Conservation (phyloP, 345 rosid species). For the Carallia pectinifolia region DNA sequence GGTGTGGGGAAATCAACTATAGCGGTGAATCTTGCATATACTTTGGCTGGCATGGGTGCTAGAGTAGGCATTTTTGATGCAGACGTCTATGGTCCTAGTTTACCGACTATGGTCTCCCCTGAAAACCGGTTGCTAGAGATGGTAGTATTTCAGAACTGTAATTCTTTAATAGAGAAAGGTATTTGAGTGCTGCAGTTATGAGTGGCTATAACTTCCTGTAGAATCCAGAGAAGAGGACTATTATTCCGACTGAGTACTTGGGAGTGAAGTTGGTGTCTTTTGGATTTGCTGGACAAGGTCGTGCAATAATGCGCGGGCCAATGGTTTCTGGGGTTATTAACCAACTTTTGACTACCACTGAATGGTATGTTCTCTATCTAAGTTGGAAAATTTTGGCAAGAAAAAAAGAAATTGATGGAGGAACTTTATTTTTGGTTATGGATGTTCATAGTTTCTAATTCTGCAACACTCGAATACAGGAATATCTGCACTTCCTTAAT, state of each 20-base stretch:
- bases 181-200: constrained; percentile 13
- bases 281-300: constrained; percentile 97
- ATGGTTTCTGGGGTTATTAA: constrained; percentile 98
- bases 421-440: neutral
- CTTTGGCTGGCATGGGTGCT: constrained; percentile 95
- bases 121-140: constrained; percentile 75
- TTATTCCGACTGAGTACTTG: constrained; percentile 87
- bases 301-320: constrained; percentile 96
- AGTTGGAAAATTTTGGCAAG: neutral
- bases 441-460: neutral
- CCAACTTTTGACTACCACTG: constrained; percentile 89
- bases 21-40: constrained; percentile 93
- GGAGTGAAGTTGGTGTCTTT: constrained; percentile 96
- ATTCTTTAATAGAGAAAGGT: constrained; percentile 8
- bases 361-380: constrained; percentile 56
- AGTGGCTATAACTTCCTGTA: constrained; percentile 27
- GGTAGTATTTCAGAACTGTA: constrained; percentile 40
- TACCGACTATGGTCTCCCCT: constrained; percentile 97
- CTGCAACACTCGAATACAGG: neutral
- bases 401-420: neutral
- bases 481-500: neutral
- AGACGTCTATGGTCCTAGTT: constrained; percentile 95
- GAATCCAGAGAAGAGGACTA: constrained; percentile 85
- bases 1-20: constrained; percentile 97
- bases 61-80: constrained; percentile 96